Base-by-base conservation (phyloP, 202 grass and related monocot genomes). In the Alloteropsis angusta region DNA sequence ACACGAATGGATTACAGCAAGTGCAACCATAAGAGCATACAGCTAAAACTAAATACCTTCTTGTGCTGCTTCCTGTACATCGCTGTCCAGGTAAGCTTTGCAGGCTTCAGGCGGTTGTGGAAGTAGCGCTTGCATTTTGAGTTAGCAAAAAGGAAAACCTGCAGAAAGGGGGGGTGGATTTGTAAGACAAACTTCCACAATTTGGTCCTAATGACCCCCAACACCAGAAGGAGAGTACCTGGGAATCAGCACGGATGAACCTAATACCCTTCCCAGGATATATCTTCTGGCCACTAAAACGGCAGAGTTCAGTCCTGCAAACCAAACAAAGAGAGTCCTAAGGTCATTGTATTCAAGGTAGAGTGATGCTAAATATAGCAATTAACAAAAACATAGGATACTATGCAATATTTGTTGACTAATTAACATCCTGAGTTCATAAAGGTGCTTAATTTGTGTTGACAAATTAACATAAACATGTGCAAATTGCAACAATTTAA, bases 81-180 rank as follows among this genome's bases (percentile, higher is more conserved):
- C 28, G 86, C 86, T 81, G 86, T 92, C 90, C 86, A 92, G 75
- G 80, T 81, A 86, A 88, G 90, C 66, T 92, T 92, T 16, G 90
- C 86, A 52, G 86, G 86, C 86, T 86, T 92, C 71, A 92, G 80
- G 15, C 84, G 76, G 80, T 92, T 92, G 80, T 88, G 83, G 65
- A 88, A 88, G 58, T 92, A 88, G 8, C 86, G 71, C 76, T 92
- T 92, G 83, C 90, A 92, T 88, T 88, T 92, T 43, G 90, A 92
- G 67, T 92, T 92, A 18, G 79, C 75, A 11, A 92, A 92, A 25
- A 92, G 90, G 65, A 92, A 92, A 55, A 88, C 90, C 90, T 92
- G 75, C 10, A n/a, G n/a, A n/a, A n/a, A n/a, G n/a, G n/a, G n/a
- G n/a, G n/a, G n/a, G 13, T 25, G 25, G 60, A 54, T 30, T 14